Conservation (phyloP, 306 rosid genomes). For the Acacia melanoxylon region DNA sequence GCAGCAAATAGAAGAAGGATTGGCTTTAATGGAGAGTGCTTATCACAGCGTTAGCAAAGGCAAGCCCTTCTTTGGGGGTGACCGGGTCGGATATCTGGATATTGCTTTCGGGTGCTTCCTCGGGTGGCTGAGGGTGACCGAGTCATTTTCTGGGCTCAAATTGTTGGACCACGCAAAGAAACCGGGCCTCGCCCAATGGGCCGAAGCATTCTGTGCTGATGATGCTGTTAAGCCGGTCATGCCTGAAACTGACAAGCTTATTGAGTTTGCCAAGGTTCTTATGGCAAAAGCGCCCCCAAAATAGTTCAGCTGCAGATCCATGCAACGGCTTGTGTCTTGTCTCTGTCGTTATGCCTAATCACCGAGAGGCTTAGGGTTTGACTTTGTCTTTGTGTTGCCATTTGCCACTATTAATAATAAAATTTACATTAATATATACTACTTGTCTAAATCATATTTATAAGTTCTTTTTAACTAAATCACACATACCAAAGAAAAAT, state of each 20-base stretch:
- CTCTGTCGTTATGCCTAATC: not conserved
- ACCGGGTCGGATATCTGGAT: slow-evolving; percentile 54
- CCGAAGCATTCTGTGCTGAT: slow-evolving; percentile 38
- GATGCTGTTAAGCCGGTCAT: slow-evolving; percentile 47
- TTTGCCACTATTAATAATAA: not conserved
- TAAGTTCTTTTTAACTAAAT: not conserved
- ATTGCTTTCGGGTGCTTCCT: slow-evolving; percentile 59
- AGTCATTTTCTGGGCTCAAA: slow-evolving; percentile 40
- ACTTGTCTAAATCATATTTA: no score
- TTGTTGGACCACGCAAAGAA: slow-evolving; percentile 43
- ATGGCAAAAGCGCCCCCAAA: slow-evolving; percentile 8
- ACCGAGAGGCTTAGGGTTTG: no score
- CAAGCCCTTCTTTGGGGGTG: slow-evolving; percentile 54
- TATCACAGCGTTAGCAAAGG: slow-evolving; percentile 50
- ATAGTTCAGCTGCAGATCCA: not conserved
- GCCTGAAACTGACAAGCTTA: slow-evolving; percentile 54
- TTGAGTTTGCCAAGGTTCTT: slow-evolving; percentile 41
- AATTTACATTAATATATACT: not conserved
- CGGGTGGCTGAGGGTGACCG: slow-evolving; percentile 53
- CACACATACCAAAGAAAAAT: no score
- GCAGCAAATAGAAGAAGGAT: slow-evolving; percentile 37
- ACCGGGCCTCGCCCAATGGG: slow-evolving; percentile 54
- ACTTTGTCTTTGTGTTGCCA: not conserved
- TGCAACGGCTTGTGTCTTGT: not conserved
- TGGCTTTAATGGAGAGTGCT: slow-evolving; percentile 46